phyloP scores from a whole-genome alignment of 2,329 filamentous ascomycete genomes.

The Trichoderma sp. region DNA sequence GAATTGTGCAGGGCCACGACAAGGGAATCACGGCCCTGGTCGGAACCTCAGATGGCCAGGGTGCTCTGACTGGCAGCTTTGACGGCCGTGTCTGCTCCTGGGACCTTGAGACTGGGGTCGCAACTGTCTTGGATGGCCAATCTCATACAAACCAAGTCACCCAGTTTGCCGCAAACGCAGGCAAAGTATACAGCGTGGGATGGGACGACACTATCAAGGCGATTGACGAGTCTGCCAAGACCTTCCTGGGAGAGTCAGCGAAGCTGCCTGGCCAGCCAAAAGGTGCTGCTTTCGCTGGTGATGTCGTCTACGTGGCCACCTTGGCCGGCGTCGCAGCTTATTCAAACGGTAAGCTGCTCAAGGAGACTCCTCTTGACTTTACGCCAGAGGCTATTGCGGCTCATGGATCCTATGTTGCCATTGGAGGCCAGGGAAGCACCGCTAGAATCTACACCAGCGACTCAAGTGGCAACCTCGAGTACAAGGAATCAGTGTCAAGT shows the following conservation, averaged over 20 bases:
- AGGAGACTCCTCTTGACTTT: slow-evolving; percentile 61
- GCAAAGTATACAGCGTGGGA: slow-evolving; percentile 78
- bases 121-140: slow-evolving; percentile 73
- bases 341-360: slow-evolving; percentile 62
- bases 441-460: slow-evolving; percentile 70
- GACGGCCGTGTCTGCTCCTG: slow-evolving; percentile 86
- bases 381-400: slow-evolving; percentile 73
- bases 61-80: slow-evolving; percentile 84
- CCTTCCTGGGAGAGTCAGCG: slow-evolving; percentile 68
- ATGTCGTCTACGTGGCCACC: slow-evolving; percentile 60
- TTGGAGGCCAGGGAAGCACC: slow-evolving; percentile 73
- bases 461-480: slow-evolving; percentile 56
- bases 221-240: slow-evolving; percentile 72
- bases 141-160: slow-evolving; percentile 84
- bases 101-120: slow-evolving; percentile 71
- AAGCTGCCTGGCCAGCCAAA: slow-evolving; percentile 81
- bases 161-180: slow-evolving; percentile 64
- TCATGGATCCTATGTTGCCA: slow-evolving; percentile 66
- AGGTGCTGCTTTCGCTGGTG: slow-evolving; percentile 61
- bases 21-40: slow-evolving; percentile 81
- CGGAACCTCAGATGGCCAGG: slow-evolving; percentile 50
- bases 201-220: slow-evolving; percentile 92
- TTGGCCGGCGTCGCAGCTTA: slow-evolving; percentile 54
- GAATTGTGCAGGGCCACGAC: slow-evolving; percentile 81
- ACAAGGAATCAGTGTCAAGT: slow-evolving; percentile 61